Evolutionary conservation across 2,329 filamentous ascomycete species (phyloP), one percentile per base, ranked within the genome.

Genomic region (Fusarium tanahbumbuense): DNA sequence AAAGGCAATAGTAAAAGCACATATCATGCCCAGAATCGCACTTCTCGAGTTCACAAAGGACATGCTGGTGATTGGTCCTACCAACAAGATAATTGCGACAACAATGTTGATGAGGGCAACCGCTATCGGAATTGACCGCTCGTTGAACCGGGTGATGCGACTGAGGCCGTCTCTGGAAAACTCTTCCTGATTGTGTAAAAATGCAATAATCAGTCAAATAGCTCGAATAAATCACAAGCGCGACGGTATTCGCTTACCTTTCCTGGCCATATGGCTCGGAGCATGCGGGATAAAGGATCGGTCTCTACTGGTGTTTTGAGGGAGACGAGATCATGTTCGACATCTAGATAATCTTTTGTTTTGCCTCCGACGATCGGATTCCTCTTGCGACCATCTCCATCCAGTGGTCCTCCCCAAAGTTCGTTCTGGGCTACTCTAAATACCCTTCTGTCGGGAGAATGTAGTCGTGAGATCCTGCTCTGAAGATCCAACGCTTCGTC

Each of bases 1-100:
- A 23, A 67, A 67, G 1, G 28, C 28, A 25, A 59, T 34, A 0
- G 63, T 64, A 6, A 67, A 67, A 0, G 32, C 42, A 16, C 54
- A 64, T 49, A 59, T 67, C 6, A 58, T 54, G 9, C 59, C 54
- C 27, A 64, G 34, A 6, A 67, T 49, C 13, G 63, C 54, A 16
- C 42, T 11, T 3, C 50, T 6, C 0, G 63, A 55, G 4, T 50
- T 54, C 0, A 67, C 60, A 6, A 55, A 67, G 11, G 41, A 67
- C 0, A 67, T 37, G 12, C 22, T 64, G 2, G 54, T 64, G n/a
- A 67, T 55, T 0, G 60, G 48, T 0, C 63, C 63, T 0, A 67
- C 60, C 0, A 67, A 1, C 10, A 67, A 22, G 1, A 56, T 0
- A 5, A 64, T 37, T 0, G 60, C 54, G 2, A 55, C 20, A 3